Evolutionary conservation across 441 rosid species (phyloP), one percentile per base, ranked within the genome.

Genomic region (Populus hybrid): DNA sequence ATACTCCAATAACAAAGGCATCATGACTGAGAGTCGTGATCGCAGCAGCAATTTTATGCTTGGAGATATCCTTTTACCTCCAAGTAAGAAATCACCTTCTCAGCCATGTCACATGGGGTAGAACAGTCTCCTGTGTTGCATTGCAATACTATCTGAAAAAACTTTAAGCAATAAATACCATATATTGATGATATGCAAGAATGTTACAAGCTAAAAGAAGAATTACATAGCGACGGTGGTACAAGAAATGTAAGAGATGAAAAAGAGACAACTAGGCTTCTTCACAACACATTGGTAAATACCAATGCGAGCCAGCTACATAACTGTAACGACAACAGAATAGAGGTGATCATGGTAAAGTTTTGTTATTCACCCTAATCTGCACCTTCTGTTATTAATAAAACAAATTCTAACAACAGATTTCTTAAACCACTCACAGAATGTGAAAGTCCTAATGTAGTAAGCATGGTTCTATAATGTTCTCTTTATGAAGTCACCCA

Each of bases 51-150:
- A 14, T 72, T 34, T 67, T 68, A 75, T 3, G 79, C 79, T 3
- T 53, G 72, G 30, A 80, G 76, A 75, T 75, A 75, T 2, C 76
- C 82, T 10, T 80, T 75, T 21, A 50, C 35, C 66, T 80, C 72
- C 67, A 80, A 28, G 75, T 80, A 75, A 50, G 36, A 67, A 32
- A 71, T 53, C 42, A 80, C 82, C 26, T 64, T 35, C 23, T 59
- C 69, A n/a, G 82, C 82, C 82, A 80, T 71, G n/a, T 67, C 79
- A 36, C 19, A 32, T 3, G 79, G 79, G 32, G 65, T 65, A 75
- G 26, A 21, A 67, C 28, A 66, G 63, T 75, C 73, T 35, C 71
- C 75, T 1, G 23, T 67, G 26, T 75, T 12, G 34, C 61, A 67
- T 67, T 57, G 72, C 35, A 80, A 12, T 36, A 28, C 42, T 66